Base-by-base conservation (phyloP, 805 yeast genomes). In the Tetrapisispora phaffii region DNA sequence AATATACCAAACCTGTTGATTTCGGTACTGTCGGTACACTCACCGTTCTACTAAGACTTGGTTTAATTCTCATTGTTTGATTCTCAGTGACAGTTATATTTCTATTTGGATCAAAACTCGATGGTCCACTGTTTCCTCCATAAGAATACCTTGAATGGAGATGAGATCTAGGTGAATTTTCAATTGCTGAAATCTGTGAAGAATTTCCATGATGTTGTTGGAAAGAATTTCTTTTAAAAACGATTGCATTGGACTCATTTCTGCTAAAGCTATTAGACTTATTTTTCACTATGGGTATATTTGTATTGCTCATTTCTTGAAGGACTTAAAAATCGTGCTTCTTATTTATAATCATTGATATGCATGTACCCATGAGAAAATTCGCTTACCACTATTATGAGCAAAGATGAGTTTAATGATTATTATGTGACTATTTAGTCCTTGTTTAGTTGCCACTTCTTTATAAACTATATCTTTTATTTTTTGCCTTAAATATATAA, bases 1-100 rank as follows among this genome's bases (percentile, higher is more conserved):
- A 52, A 41, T 58, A 62, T 15, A 47, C 24, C 13, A 58, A 48
- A 2, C 65, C 65, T 2, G 58, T 50, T 1, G 60, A 55, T 22
- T 48, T 49, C 15, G 51, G 53, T 17, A 47, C 46, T 13, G 21
- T 37, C 15, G 47, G 16, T 35, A 22, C 24, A 33, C 15, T 39
- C 20, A 23, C 47, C 24, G 19, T 39, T 42, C 21, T 46, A 16
- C 22, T 41, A 7, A 10, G 7, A 22, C 22, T 24, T 9, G 42
- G 10, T 35, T 36, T 39, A 8, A 32, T 34, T 24, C 48, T 44
- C 19, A 41, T 31, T 4, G 17, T 40, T 29, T 44, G 45, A 13
- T 41, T 17, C 15, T 50, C 52, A 19, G 37, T 31, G 9, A 36
- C 29, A 5, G 32, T 10, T 13, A 50, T 34, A 22, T 46, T 51